Percentiles rank a stretch among this genome's conserved stretches.
Conservation (phyloP, 129 eudicot species). For the Ambrosia trifida region DNA sequence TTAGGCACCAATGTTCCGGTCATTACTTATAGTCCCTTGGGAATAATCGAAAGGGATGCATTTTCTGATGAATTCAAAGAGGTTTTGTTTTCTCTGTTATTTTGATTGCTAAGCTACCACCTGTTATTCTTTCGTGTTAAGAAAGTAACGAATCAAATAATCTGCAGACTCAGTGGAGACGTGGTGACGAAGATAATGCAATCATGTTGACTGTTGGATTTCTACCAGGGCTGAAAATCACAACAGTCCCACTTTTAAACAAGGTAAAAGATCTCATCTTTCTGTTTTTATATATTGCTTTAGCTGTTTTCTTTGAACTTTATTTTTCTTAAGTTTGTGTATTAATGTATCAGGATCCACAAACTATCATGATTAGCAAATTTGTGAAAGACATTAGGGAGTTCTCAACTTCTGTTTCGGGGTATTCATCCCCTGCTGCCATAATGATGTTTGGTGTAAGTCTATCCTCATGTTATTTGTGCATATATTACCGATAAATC, state of each 20-base stretch:
- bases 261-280: not conserved
- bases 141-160: slow-evolving; percentile 17
- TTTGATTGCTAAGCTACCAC: no score
- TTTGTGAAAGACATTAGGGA: no score
- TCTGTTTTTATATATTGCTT: no score
- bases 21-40: slow-evolving; percentile 46
- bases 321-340: no score
- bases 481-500: no score
- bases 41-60: slow-evolving; percentile 67
- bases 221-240: slow-evolving; percentile 70
- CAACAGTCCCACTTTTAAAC: slow-evolving; percentile 49
- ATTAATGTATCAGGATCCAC: no score
- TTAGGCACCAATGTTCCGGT: slow-evolving; percentile 59
- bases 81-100: slow-evolving; percentile 50
- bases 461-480: no score
- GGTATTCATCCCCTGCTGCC: no score
- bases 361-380: no score
- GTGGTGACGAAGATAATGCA: slow-evolving; percentile 42
- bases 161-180: slow-evolving; percentile 53
- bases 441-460: no score
- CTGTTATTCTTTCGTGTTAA: not conserved
- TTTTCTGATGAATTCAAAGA: slow-evolving; percentile 56
- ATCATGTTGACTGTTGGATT: slow-evolving; percentile 63
- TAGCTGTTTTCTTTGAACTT: no score
- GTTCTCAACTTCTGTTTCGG: no score